Percentiles rank a stretch among this genome's conserved stretches.
phyloP scores from a whole-genome alignment of 2,329 filamentous ascomycete species.

The Nothopassalora personata region DNA sequence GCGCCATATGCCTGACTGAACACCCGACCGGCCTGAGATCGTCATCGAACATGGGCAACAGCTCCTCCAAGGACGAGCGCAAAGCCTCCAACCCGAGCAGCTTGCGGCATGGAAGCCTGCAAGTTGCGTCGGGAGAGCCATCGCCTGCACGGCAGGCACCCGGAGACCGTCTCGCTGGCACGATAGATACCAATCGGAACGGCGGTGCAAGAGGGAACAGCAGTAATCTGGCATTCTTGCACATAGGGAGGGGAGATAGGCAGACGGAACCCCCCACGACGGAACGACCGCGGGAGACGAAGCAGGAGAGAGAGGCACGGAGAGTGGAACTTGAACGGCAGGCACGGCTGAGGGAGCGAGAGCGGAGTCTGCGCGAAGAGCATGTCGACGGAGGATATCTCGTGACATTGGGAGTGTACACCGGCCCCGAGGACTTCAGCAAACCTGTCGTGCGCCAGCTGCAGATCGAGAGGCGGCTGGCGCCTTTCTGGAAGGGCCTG shows the following conservation, averaged over 20 bases:
- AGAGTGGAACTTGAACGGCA: conserved; percentile 75
- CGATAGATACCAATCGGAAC: conserved; percentile 43
- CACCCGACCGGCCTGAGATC: neutral
- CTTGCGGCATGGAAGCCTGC: conserved; percentile 29
- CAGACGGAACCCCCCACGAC: conserved; percentile 42
- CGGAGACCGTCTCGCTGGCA: conserved; percentile 27
- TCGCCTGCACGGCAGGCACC: conserved; percentile 17
- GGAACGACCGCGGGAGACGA: conserved; percentile 73
- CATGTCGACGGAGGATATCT: conserved; percentile 90
- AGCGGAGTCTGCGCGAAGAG: conserved; percentile 85
- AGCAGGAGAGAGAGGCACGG: conserved; percentile 82
- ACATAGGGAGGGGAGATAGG: conserved; percentile 46
- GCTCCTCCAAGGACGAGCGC: conserved; percentile 44
- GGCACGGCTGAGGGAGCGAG: conserved; percentile 73
- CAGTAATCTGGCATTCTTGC: conserved; percentile 55
- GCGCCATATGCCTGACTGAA: conserved; percentile 1
- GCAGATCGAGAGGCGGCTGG: conserved; percentile 89
- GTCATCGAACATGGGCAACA: conserved; percentile 41
- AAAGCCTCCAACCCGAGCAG: conserved; percentile 33
- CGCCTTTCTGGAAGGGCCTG: conserved; percentile 91
- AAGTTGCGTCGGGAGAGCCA: conserved; percentile 24
- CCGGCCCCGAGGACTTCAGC: conserved; percentile 86
- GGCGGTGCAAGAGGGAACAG: conserved; percentile 47
- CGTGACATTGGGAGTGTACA: conserved; percentile 91
- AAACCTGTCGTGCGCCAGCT: conserved; percentile 83